Percentiles rank a stretch among this genome's conserved stretches.
These are phyloP conservation scores for Cucurbita maxima DNA, from an alignment of 306 rosid species.

Conservation along the genomic window DNA sequence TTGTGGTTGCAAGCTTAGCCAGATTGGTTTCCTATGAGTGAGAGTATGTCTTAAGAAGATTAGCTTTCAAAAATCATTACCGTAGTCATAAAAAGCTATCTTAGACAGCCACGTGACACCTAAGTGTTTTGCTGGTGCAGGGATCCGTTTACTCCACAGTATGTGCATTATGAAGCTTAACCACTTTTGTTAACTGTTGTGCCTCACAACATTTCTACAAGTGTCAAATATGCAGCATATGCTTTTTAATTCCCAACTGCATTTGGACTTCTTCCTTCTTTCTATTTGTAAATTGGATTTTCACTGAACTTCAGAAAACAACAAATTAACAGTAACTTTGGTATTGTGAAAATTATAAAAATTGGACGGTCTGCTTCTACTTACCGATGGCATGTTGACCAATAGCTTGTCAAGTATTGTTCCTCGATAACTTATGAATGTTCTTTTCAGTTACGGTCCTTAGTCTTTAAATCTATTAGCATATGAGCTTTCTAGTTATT, in stretches of 20 bases:
- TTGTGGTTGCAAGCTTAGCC: neutral
- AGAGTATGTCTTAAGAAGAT: neutral
- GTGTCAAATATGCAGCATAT: neutral
- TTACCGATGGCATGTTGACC: neutral
- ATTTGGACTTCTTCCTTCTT: neutral
- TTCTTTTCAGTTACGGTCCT: neutral
- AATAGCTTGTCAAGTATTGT: neutral
- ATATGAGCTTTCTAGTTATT: neutral
- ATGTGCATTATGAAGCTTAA: neutral
- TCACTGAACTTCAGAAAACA: neutral
- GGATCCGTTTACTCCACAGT: neutral
- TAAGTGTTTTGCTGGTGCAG: neutral
- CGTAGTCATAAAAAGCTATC: neutral
- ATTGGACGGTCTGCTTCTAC: neutral
- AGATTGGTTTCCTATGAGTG: neutral
- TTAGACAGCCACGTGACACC: neutral
- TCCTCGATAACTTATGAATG: neutral
- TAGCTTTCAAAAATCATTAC: neutral
- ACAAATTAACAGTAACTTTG: neutral
- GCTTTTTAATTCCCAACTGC: neutral
- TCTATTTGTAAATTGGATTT: neutral
- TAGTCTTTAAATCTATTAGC: neutral
- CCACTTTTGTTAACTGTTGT: neutral
- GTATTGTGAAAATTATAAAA: neutral
- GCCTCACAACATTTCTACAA: neutral